These are phyloP conservation scores for Chaetoceros muelleri DNA, from an alignment of 108 stramenopile species.

Conservation along the genomic window DNA sequence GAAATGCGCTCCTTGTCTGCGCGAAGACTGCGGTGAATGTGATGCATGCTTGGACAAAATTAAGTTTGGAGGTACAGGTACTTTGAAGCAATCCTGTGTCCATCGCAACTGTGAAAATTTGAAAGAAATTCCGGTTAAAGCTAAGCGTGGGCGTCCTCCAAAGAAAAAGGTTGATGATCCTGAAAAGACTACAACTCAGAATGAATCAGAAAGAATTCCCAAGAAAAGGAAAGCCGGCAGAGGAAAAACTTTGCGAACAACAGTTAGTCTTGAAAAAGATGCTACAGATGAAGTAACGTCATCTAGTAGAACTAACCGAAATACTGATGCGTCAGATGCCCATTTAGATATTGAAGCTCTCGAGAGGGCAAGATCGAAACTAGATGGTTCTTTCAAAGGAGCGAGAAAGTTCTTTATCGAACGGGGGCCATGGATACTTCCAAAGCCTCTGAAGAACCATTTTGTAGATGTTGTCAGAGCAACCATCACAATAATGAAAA, in stretches of 20 bases:
- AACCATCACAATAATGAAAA: conserved; percentile 36
- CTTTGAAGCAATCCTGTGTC: conserved; percentile 9
- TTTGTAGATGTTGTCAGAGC: conserved; percentile 51
- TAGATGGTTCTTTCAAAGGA: conserved; percentile 36
- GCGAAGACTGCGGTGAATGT: conserved; percentile 40
- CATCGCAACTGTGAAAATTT: conserved; percentile 11
- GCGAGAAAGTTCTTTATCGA: conserved; percentile 36
- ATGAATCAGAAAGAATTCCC: background rate
- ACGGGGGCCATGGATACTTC: conserved; percentile 54
- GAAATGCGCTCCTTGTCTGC: conserved; percentile 22
- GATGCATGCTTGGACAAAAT: conserved; percentile 30
- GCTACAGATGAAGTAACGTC: background rate
- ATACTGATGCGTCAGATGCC: conserved; percentile 14
- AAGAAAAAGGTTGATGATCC: background rate
- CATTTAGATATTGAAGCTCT: conserved; percentile 22
- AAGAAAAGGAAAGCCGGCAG: background rate
- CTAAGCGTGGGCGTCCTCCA: background rate
- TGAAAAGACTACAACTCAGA: background rate
- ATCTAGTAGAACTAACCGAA: conserved; percentile 5
- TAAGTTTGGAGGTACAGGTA: conserved; percentile 46
- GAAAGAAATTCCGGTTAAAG: background rate
- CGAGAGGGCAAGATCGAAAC: conserved; percentile 27
- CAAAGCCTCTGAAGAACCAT: conserved; percentile 21
- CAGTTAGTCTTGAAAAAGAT: background rate
- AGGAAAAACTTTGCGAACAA: background rate